Evolutionary conservation across 495 filamentous ascomycete species (phyloP), one percentile per base, ranked within the genome.

Genomic region (Aspergillus indologenus): DNA sequence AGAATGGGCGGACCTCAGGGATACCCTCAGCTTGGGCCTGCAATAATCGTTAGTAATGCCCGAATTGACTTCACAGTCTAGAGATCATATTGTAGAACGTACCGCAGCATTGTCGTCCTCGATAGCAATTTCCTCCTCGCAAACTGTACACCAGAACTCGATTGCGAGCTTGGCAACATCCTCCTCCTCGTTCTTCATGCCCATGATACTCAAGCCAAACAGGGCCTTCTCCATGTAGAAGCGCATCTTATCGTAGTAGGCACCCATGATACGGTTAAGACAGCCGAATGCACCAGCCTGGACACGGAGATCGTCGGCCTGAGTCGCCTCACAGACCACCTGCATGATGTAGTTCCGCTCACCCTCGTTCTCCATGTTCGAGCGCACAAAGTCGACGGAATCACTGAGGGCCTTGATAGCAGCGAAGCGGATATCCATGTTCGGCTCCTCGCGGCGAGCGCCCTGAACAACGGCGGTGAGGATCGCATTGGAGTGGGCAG

Each of bases 191-290:
- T 86, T 93, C 81, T 94, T 96, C 95, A 98, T 98, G 57, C 94
- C 95, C 78, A 96, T 85, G 59, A 98, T 95, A n/a, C 95, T 98
- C 15, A 98, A 82, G 47, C 95, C 94, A 71, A 98, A 98, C 42
- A 98, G 80, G 47, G 94, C 94, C 83, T 97, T 98, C 83, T 98
- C 95, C 94, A 98, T 98, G 80, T 98, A 98, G 78, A 96, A 98
- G 66, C 91, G 85, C 94, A 98, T 98, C 79, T 96, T 92, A 66
- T 98, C 94, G 71, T 98, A 98, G 78, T 98, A 98, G 43, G 96
- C 81, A 58, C 81, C 89, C 94, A 98, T 98, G 71, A 98, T 96
- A 67, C 92, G 85, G 83, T 98, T 98, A 67, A 98, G 74, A 69
- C 95, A 98, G 56, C 93, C 94, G 68, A 96, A 98, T 15, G 95